Base-by-base conservation (phyloP, 1,139 yeast species). In the Taiozyma sp. region DNA sequence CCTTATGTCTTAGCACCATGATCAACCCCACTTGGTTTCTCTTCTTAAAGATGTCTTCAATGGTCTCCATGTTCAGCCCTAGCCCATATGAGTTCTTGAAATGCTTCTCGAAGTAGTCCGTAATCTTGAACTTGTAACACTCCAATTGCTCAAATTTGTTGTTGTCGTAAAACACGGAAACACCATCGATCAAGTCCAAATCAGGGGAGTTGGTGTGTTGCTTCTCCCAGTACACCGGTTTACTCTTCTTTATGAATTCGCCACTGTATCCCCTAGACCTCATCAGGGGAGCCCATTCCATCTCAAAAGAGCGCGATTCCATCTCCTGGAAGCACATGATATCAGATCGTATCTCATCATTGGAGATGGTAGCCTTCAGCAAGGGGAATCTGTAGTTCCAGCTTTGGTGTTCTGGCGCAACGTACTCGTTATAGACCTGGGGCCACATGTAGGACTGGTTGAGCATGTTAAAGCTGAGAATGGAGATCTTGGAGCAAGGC, bases 251-350 rank as follows among this genome's bases (percentile, higher is more conserved):
- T 21, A 74, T 69, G 56, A 71, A 80, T n/a, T 69, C 59, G 3
- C 82, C 74, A 4, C 70, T 72, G 59, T 73, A 80, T 10, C 72
- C 67, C 52, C 60, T 51, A 30, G 58, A 50, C 1, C 47, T 43
- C 49, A 60, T 49, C 54, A 64, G 49, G 1, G 65, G 57, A 2
- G 68, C 62, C 85, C 85, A 80, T 48, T 66, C 68, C 8, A 65
- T 61, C 14, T 68, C 53, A 56, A 78, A 81, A n/a, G 77, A 69
- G 26, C 66, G 66, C 35, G 68, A 67, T 44, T 81, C 84, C 75
- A 81, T 69, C 64, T 81, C 85, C 59, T 81, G 85, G 56, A 80
- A 73, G 58, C 85, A 81, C 79, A 81, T 76, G 16, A 81, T 74
- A 59, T 80, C 85, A 40, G 80, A 71, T 42, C 70, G 59, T 42